These are phyloP conservation scores for Boletus rubescentipes DNA, from an alignment of 768 basidiomycete genomes.

Conservation along the genomic window DNA sequence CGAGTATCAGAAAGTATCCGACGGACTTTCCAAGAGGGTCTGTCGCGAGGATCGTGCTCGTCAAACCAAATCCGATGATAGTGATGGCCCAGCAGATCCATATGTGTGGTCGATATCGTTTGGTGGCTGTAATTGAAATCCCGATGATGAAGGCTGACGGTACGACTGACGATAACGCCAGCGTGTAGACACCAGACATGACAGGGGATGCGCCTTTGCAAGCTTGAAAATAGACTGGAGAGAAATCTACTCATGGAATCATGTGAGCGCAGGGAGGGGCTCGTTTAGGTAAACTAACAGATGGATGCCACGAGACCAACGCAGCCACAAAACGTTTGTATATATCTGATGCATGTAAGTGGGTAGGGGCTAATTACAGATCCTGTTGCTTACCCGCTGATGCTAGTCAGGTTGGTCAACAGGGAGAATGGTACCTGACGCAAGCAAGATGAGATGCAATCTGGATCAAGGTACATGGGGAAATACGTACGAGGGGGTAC, in stretches of 20 bases:
- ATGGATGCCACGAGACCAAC: slow-evolving; percentile 14
- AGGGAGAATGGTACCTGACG: slow-evolving; percentile 13
- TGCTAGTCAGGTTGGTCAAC: slow-evolving; percentile 29
- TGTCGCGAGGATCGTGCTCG: slow-evolving; percentile 28
- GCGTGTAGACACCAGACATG: slow-evolving; percentile 25
- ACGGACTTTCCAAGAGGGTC: slow-evolving; percentile 24
- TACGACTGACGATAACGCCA: slow-evolving; percentile 6
- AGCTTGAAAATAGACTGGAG: slow-evolving; percentile 46
- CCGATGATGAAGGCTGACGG: slow-evolving; percentile 15
- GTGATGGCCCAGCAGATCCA: slow-evolving; percentile 35
- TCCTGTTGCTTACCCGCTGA: slow-evolving; percentile 24
- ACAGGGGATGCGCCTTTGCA: slow-evolving; percentile 35
- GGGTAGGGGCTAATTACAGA: neutral
- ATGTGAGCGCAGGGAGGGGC: neutral
- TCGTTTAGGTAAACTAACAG: slow-evolving; percentile 17
- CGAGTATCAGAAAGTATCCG: neutral
- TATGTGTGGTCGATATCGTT: slow-evolving; percentile 34
- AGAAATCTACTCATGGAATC: slow-evolving; percentile 31
- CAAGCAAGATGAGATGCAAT: neutral
- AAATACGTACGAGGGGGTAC: slow-evolving; percentile 12
- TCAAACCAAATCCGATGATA: slow-evolving; percentile 36
- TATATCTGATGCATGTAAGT: slow-evolving; percentile 16
- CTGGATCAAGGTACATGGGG: too few species aligned
- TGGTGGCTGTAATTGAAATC: slow-evolving; percentile 24
- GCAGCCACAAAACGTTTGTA: slow-evolving; percentile 24